Percentiles rank a stretch among this genome's conserved stretches.
Evolutionary conservation across 176 grass and related monocot species (phyloP).

Genomic region (Carex kokanica): DNA sequence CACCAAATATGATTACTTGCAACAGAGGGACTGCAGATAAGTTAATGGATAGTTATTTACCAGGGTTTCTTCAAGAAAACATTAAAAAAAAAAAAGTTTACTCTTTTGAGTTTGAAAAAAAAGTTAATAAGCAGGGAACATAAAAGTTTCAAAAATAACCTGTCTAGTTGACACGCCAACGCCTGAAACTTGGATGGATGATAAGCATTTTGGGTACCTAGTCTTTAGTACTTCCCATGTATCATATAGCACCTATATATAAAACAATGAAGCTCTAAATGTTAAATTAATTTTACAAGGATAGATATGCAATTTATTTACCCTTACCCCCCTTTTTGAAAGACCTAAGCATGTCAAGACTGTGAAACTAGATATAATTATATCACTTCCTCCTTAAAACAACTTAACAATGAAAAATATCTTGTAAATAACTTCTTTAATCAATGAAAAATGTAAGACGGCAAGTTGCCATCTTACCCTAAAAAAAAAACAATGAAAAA

Average conservation of each 20-base stretch:
- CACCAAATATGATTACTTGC: neutral
- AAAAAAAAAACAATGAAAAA: no score
- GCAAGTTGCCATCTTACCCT: no score
- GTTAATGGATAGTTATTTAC: neutral
- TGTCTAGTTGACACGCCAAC: constrained; percentile 17
- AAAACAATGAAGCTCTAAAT: neutral
- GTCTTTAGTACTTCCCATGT: constrained; percentile 31
- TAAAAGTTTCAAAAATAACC: constrained; percentile 1
- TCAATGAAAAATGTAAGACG: no score
- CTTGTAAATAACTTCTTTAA: no score
- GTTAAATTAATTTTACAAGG: neutral
- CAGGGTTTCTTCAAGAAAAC: neutral
- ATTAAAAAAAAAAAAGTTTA: no score
- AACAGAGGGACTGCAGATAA: neutral
- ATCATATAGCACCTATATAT: constrained; percentile 35
- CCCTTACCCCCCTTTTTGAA: neutral
- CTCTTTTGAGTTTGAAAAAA: neutral
- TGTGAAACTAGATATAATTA: neutral
- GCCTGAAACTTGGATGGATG: constrained; percentile 26
- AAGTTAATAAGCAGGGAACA: neutral
- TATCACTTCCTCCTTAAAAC: neutral
- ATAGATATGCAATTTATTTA: neutral
- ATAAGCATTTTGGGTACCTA: constrained; percentile 40
- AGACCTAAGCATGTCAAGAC: neutral
- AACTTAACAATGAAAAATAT: no score